Evolutionary conservation across 1,284 basidiomycete genomes (phyloP).

Genomic region (Sutorius eximius): DNA sequence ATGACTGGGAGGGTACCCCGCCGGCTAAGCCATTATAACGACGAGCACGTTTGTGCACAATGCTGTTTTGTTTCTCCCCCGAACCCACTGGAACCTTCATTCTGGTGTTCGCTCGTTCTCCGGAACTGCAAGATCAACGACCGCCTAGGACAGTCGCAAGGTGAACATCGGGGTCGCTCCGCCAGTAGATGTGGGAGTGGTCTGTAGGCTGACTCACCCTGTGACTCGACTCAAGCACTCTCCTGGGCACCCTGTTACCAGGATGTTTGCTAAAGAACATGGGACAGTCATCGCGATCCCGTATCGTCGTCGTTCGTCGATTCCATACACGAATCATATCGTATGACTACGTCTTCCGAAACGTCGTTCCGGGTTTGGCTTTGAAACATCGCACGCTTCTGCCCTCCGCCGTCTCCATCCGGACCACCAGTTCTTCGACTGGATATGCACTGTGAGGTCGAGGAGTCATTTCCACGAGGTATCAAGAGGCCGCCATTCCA

Average conservation of each 20-base stretch:
- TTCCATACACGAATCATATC: background rate
- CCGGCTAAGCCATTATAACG: constrained; percentile 3
- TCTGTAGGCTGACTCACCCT: background rate
- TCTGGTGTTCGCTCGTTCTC: background rate
- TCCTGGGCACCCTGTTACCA: no score
- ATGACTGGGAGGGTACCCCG: constrained; percentile 17
- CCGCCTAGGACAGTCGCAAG: background rate
- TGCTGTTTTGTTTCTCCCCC: background rate
- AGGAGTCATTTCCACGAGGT: background rate
- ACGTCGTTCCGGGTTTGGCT: background rate
- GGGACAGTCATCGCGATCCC: background rate
- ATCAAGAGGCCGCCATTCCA: background rate
- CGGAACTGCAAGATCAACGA: background rate
- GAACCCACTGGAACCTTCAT: background rate
- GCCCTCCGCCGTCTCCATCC: background rate
- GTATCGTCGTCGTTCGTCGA: no score
- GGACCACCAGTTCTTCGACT: background rate
- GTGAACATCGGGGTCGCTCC: background rate
- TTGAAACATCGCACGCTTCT: background rate
- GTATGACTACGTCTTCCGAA: background rate
- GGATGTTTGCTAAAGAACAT: background rate
- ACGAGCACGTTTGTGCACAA: background rate
- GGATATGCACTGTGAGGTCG: no score
- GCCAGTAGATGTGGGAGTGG: background rate
- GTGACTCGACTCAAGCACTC: background rate